Base-by-base conservation (phyloP, 257 asterid species). In the Knoxia roxburghii region DNA sequence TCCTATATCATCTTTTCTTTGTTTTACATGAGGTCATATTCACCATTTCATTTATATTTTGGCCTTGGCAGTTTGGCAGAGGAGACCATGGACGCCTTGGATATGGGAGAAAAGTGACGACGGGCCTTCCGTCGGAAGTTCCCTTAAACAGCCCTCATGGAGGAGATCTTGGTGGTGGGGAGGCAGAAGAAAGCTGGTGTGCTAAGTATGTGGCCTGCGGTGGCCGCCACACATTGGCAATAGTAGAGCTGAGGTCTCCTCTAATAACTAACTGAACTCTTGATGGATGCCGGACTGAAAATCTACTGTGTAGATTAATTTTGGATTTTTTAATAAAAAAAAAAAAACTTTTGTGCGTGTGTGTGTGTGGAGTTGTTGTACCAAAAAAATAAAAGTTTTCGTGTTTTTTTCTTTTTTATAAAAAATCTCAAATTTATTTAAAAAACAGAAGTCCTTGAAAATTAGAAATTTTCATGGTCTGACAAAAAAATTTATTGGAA, bases 21-120 rank as follows among this genome's bases (percentile, higher is more conserved):
- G n/a, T n/a, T n/a, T n/a, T n/a, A n/a, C n/a, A n/a, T n/a, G n/a
- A n/a, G n/a, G n/a, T n/a, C n/a, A n/a, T 41, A 41, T 41, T 41
- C 10, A 41, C 46, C 61, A 54, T 24, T 24, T 54, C 61, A 24
- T 11, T 54, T 29, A 4, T 10, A 33, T 79, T 48, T 41, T 53
- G 66, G 29, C n/a, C 46, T 72, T 74, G 70, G 69, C 95, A 94
- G 97, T 90, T 88, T 54, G 99, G 99, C 23, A 82, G 99, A 72
- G 99, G 99, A 39, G 99, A 94, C 80, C 99, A 94, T 60, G 99
- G 99, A n/a, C 95, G 99, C 46, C 78, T 94, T 64, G 99, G 97
- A 40, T 94, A 94, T 50, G 99, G 99, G 62, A 82, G 91, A 65
- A 94, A 94, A 80, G 75, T 77, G 77, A 94, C 97, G 0, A 94